Evolutionary conservation across 2,329 filamentous ascomycete species (phyloP).

Genomic region (Venturia nashicola): DNA sequence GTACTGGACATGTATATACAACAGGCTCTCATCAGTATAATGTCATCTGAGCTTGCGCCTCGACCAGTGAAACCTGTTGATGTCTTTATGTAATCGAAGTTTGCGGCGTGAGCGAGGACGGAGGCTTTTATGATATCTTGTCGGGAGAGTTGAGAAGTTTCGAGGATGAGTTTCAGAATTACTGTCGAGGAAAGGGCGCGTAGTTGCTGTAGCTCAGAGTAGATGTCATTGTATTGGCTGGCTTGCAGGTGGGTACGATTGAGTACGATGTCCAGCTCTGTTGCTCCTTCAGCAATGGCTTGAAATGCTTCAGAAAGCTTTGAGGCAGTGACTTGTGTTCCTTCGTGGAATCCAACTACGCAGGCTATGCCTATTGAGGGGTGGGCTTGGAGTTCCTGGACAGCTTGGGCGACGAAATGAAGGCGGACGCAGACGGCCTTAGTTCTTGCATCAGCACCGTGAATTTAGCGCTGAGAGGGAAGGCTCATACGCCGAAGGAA

Average conservation of each 20-base stretch:
- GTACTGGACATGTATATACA: conserved; percentile 30
- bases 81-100: conserved; percentile 48
- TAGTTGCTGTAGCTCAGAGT: conserved; percentile 40
- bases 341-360: conserved; percentile 49
- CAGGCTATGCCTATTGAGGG: conserved; percentile 40
- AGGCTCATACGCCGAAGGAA: conserved; percentile 30
- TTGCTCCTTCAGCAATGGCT: conserved; percentile 38
- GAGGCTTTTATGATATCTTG: conserved; percentile 41
- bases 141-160: conserved; percentile 39
- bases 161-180: conserved; percentile 44
- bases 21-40: conserved; percentile 39
- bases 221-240: conserved; percentile 36
- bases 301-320: conserved; percentile 31
- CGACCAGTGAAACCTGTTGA: conserved; percentile 46
- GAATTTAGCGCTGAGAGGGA: not conserved
- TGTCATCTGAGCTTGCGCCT: conserved; percentile 40
- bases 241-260: conserved; percentile 36
- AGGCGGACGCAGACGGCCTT: conserved; percentile 46
- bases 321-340: conserved; percentile 37
- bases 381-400: conserved; percentile 31
- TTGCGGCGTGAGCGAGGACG: conserved; percentile 38
- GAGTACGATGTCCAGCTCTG: conserved; percentile 47
- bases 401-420: conserved; percentile 38
- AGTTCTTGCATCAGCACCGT: conserved; percentile 6
- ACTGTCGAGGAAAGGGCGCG: conserved; percentile 32